Conservation (phyloP, 148 eudicot species). For the Euryodendron excelsum region DNA sequence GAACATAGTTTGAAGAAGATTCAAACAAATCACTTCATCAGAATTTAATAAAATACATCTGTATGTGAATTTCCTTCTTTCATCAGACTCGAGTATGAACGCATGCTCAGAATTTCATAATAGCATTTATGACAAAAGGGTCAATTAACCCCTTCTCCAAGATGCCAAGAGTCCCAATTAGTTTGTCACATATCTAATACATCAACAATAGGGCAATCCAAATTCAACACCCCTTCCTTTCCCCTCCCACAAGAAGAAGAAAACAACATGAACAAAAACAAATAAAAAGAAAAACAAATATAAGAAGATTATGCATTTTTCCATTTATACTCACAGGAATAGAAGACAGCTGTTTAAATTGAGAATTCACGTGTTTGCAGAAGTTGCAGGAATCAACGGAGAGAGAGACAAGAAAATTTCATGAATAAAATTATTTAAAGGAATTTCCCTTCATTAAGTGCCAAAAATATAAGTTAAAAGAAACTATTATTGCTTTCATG, state of each 20-base stretch:
- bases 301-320: not conserved
- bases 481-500: too few relatives aligned
- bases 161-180: not conserved
- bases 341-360: not conserved
- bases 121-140: not conserved
- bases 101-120: not conserved
- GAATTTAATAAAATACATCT: not conserved
- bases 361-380: not conserved
- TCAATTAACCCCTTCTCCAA: not conserved
- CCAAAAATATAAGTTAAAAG: too few relatives aligned
- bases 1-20: not conserved
- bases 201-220: not conserved
- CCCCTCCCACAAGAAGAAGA: not conserved
- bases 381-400: not conserved
- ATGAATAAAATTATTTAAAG: not conserved
- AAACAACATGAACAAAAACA: not conserved
- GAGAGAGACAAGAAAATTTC: not conserved
- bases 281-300: too few relatives aligned
- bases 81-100: not conserved
- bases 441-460: not conserved
- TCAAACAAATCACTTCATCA: not conserved
- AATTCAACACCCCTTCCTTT: not conserved
- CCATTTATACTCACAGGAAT: not conserved
- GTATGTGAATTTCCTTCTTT: not conserved
- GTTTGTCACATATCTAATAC: not conserved